A percentile compares a stretch with the other conserved stretches of the same genome.
These are phyloP conservation scores for Haemoproteus tartakovskyi DNA, from an alignment of 169 alveolate species.

Conservation along the genomic window DNA sequence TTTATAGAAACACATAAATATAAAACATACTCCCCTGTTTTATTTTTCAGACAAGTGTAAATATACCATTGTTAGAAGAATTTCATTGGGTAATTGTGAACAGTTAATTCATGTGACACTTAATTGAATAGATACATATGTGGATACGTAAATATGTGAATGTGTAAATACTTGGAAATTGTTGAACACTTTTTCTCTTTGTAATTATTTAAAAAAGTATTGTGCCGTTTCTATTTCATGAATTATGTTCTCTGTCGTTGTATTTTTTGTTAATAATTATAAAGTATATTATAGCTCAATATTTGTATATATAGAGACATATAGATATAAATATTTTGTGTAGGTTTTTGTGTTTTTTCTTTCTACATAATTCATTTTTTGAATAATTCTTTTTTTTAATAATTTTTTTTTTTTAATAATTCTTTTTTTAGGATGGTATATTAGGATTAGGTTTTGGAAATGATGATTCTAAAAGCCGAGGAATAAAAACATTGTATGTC, in stretches of 20 bases:
- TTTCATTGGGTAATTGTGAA: constrained; percentile 43
- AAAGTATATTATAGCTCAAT: background rate
- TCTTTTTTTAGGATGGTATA: constrained; percentile 71
- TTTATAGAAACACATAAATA: too few species aligned
- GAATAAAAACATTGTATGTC: constrained; percentile 71
- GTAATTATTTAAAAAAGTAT: too few species aligned
- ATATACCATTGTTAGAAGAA: constrained; percentile 55
- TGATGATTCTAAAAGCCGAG: constrained; percentile 70
- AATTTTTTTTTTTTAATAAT: background rate
- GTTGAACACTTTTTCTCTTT: too few species aligned
- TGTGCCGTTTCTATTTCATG: too few species aligned
- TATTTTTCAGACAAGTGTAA: constrained; percentile 27
- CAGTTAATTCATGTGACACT: too few species aligned
- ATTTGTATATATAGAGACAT: too few species aligned
- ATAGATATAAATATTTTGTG: background rate
- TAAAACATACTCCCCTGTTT: too few species aligned
- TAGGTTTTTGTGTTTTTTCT: background rate
- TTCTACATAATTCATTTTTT: background rate
- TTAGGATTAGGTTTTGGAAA: constrained; percentile 78
- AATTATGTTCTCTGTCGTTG: too few species aligned
- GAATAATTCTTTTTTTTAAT: background rate
- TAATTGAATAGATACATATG: too few species aligned
- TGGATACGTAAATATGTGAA: too few species aligned
- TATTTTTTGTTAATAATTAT: too few species aligned
- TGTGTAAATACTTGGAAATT: too few species aligned